A percentile compares a stretch with the other conserved stretches of the same genome.
phyloP scores from a whole-genome alignment of 768 basidiomycete species.

The Leccinum obscurum region DNA sequence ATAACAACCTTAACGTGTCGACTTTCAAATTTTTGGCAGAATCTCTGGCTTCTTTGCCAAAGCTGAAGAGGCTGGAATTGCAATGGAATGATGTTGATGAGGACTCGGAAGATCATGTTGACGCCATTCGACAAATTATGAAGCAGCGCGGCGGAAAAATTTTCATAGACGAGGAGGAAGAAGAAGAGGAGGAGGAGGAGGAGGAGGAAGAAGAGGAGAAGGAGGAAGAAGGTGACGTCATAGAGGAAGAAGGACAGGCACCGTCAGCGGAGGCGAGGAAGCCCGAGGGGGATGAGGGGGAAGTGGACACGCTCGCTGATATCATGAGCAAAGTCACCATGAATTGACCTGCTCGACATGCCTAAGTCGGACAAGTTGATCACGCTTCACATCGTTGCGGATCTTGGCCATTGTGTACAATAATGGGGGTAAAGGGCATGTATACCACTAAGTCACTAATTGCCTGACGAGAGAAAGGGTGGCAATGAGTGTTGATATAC shows the following conservation, averaged over 20 bases:
- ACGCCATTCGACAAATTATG: constrained; percentile 52
- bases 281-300: constrained; percentile 37
- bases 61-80: constrained; percentile 71
- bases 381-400: background rate
- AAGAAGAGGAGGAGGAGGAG: constrained; percentile 64
- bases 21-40: constrained; percentile 68
- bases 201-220: constrained; percentile 39
- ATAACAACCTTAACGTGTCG: constrained; percentile 80
- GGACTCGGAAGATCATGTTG: constrained; percentile 58
- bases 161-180: constrained; percentile 75
- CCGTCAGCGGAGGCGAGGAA: constrained; percentile 27
- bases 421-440: constrained; percentile 4
- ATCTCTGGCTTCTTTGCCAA: constrained; percentile 60
- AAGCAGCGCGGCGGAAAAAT: constrained; percentile 68
- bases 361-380: background rate
- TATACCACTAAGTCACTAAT: constrained; percentile 28
- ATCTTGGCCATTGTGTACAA: constrained; percentile 4
- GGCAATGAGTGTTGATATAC: constrained; percentile 1
- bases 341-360: constrained; percentile 24
- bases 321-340: constrained; percentile 66
- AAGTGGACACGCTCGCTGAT: constrained; percentile 61
- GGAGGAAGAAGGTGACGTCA: constrained; percentile 36
- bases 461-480: constrained; percentile 5
- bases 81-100: constrained; percentile 92
- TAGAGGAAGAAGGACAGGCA: constrained; percentile 21